phyloP scores from a whole-genome alignment of 2,329 filamentous ascomycete genomes.

The Geosmithia putterillii region DNA sequence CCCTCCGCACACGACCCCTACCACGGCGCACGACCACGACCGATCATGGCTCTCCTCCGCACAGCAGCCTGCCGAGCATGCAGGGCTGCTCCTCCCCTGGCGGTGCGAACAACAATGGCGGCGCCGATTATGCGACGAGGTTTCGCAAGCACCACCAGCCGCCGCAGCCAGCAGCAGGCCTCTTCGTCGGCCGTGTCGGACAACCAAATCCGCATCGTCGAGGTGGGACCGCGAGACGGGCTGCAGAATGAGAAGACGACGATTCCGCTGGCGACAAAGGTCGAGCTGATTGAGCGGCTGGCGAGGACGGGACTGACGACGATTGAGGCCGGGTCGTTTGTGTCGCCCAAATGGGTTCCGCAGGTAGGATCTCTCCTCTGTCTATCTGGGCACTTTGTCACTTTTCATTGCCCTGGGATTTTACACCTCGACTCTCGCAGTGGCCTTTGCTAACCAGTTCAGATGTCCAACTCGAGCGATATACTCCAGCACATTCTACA shows the following conservation, averaged over 20 bases:
- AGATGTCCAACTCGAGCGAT: conserved; percentile 71
- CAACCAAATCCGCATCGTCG: conserved; percentile 53
- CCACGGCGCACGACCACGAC: too few species aligned
- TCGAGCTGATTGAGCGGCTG: conserved; percentile 61
- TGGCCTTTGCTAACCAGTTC: background rate
- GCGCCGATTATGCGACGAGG: conserved; percentile 17
- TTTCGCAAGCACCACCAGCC: conserved; percentile 25
- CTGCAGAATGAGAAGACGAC: conserved; percentile 70
- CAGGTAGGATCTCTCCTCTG: conserved; percentile 39
- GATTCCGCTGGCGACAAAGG: conserved; percentile 61
- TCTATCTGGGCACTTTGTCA: too few species aligned
- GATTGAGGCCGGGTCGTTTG: conserved; percentile 75
- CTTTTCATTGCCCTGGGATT: background rate
- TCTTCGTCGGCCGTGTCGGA: too few species aligned
- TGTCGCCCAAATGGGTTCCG: conserved; percentile 74
- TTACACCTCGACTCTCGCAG: background rate
- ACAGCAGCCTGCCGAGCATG: conserved; percentile 25
- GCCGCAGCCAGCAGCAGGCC: conserved; percentile 6
- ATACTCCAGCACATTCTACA: conserved; percentile 59
- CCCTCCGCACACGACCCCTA: too few species aligned
- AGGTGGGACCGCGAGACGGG: conserved; percentile 79
- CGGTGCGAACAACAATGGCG: too few species aligned
- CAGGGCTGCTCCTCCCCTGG: conserved; percentile 15
- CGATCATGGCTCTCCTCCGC: conserved; percentile 22
- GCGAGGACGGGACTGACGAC: conserved; percentile 55